Evolutionary conservation across 176 grass and related monocot genomes (phyloP), one percentile per base, ranked within the genome.

Genomic region (Tuctoria greenei): DNA sequence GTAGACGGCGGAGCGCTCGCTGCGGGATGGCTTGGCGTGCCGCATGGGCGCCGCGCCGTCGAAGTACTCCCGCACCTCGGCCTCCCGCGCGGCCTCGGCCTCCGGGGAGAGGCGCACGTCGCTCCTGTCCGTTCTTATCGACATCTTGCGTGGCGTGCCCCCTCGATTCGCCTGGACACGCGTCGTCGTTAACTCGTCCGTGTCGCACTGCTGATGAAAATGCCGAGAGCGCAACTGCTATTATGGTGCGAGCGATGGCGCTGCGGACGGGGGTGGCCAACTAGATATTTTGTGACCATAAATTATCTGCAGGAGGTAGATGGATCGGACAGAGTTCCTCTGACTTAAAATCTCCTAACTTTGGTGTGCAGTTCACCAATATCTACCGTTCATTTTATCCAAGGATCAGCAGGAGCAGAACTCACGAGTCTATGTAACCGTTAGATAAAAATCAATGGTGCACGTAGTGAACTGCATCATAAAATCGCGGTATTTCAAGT

Each of bases 1-100:
- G 73, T 93, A 92, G 31, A 88, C 64, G 4, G 72, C 38, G 20
- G 93, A 90, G 66, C 74, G 79, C 16, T 97, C 88, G 77, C 90
- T 93, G 69, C 90, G 88, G 43, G 83, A 93, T 10, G 90, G 90
- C 90, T 97, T 93, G 88, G 93, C 37, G 85, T 97, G 90, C 83
- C 85, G 90, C 79, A 87, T 93, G 72, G 93, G 88, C 21, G 76
- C 86, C 18, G 82, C 74, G 16, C 79, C 80, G 45, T 93, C 85
- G 76, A 81, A 93, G 85, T 77, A 87, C 45, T 50, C 93, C n/a
- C 86, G 73, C 79, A 81, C 67, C 77, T 91, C 83, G 0, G 74
- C 73, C 81, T 93, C 93, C 54, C 67, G 64, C 77, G 74, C 27
- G 64, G 78, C 83, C 81, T 86, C 88, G 36, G 79, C 90, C 86